A percentile compares a stretch with the other conserved stretches of the same genome.
Conservation (phyloP, 805 yeast species). For the Candida hispaniensis region DNA sequence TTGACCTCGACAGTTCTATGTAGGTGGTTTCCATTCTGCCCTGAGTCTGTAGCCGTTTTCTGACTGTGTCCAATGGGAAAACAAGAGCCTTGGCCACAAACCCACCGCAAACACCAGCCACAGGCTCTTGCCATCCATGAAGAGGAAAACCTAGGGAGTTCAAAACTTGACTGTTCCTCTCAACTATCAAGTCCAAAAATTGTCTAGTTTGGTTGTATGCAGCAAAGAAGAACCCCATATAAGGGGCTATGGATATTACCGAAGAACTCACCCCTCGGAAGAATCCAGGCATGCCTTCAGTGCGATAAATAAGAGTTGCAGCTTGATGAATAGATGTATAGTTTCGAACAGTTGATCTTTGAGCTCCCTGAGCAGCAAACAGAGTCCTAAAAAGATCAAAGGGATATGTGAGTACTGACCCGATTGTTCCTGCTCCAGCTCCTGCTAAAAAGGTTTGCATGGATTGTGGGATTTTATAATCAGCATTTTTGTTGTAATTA, state of each 20-base stretch:
- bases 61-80: conserved; percentile 77
- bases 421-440: conserved; percentile 60
- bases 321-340: conserved; percentile 27
- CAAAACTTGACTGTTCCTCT: conserved; percentile 8
- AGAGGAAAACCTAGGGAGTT: conserved; percentile 18
- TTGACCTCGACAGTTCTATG: conserved; percentile 17
- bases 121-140: conserved; percentile 33
- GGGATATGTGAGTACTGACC: conserved; percentile 74
- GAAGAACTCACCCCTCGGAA: conserved; percentile 42
- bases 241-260: conserved; percentile 52
- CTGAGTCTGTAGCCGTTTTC: conserved; percentile 66
- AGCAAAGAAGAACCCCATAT: conserved; percentile 68
- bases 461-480: conserved; percentile 28
- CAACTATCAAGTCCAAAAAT: conserved; percentile 20
- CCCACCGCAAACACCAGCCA: conserved; percentile 71
- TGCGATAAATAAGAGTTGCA: conserved; percentile 27
- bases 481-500: conserved; percentile 16
- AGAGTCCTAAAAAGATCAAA: conserved; percentile 83
- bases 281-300: conserved; percentile 39
- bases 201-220: conserved; percentile 44
- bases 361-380: conserved; percentile 51
- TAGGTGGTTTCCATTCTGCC: conserved; percentile 26
- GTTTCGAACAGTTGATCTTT: conserved; percentile 18
- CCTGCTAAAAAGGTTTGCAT: conserved; percentile 54
- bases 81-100: conserved; percentile 56